Percentiles rank a stretch among this genome's conserved stretches.
Evolutionary conservation across 2,329 filamentous ascomycete genomes (phyloP).

Genomic region (Basipetospora chlamydospora): DNA sequence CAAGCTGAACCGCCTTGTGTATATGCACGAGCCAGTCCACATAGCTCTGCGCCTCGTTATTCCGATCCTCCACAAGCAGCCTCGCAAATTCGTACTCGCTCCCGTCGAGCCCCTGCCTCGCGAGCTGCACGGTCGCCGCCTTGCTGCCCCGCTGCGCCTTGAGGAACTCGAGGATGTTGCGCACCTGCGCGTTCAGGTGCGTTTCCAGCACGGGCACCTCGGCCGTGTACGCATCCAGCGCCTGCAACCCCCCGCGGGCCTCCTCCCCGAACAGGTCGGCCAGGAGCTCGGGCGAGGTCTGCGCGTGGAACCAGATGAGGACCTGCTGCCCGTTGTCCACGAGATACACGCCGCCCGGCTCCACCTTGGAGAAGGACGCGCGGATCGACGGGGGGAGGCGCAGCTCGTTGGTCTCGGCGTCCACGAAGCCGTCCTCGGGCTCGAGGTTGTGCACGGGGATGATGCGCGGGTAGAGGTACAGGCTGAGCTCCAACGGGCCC

Average conservation of each 20-base stretch:
- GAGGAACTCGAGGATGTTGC: conserved; percentile 84
- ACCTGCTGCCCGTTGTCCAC: conserved; percentile 91
- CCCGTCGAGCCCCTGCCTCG: conserved; percentile 82
- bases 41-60: conserved; percentile 95
- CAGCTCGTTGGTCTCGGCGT: conserved; percentile 69
- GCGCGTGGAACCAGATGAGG: conserved; percentile 81
- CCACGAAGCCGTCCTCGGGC: conserved; percentile 81
- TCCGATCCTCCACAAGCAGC: conserved; percentile 81
- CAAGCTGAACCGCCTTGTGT: conserved; percentile 82
- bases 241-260: conserved; percentile 49
- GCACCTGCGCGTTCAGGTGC: conserved; percentile 84
- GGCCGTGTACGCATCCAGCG: conserved; percentile 68
- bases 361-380: conserved; percentile 73
- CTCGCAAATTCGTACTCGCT: conserved; percentile 94
- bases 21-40: conserved; percentile 97
- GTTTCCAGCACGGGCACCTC: conserved; percentile 75
- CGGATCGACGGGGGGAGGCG: conserved; percentile 69
- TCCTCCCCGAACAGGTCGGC: conserved; percentile 67
- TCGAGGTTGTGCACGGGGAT: conserved; percentile 82
- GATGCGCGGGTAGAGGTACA: conserved; percentile 93
- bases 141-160: conserved; percentile 71
- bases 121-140: conserved; percentile 76
- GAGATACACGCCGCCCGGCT: conserved; percentile 85
- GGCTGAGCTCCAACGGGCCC: conserved; percentile 68
- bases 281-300: conserved; percentile 84